Evolutionary conservation across 1,284 basidiomycete species (phyloP), one percentile per base, ranked within the genome.

Genomic region (Pyrrhoderma noxium): DNA sequence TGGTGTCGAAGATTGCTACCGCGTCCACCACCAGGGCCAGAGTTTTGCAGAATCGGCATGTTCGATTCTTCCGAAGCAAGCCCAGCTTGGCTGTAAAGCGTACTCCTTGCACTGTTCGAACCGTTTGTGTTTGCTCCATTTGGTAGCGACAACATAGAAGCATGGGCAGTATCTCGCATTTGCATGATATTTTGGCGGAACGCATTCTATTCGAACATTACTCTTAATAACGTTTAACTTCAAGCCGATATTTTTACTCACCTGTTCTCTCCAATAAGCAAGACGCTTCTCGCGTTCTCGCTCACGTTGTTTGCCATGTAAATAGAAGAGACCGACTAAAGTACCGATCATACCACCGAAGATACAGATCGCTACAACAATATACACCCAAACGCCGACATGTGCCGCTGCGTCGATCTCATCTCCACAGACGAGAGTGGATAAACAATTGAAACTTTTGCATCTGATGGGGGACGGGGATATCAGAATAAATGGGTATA

Each of bases 231-330:
- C 9, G 51, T 21, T 19, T 48, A 49, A 27, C 39, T n/a, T n/a
- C 37, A 46, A 11, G 3, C 19, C 16, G 21, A 31, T 40, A 40
- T n/a, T n/a, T n/a, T n/a, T 45, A 39, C 53, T 68, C 51, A 83
- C 85, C 74, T 89, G 88, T 70, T 93, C 89, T 59, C 83, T 81
- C 83, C 89, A 92, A 67, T 93, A 92, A 60, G 90, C 85, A 47
- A 82, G 69, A 58, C 89, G 82, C 67, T 85, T 88, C 68, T 87
- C 81, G 47, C 86, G 82, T 62, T 91, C 88, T 55, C 72, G 68
- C 47, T 83, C 81, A 60, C 89, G 79, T 56, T 84, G 76, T 56
- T 79, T 79, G 23, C 79, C 70, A 62, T 92, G 90, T 9, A 86
- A 59, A 59, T 82, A 72, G 69, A 80, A 89, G 34, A 93, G 70